These are phyloP conservation scores for Podospora sp. DNA, from an alignment of 495 filamentous ascomycete genomes.

Conservation along the genomic window DNA sequence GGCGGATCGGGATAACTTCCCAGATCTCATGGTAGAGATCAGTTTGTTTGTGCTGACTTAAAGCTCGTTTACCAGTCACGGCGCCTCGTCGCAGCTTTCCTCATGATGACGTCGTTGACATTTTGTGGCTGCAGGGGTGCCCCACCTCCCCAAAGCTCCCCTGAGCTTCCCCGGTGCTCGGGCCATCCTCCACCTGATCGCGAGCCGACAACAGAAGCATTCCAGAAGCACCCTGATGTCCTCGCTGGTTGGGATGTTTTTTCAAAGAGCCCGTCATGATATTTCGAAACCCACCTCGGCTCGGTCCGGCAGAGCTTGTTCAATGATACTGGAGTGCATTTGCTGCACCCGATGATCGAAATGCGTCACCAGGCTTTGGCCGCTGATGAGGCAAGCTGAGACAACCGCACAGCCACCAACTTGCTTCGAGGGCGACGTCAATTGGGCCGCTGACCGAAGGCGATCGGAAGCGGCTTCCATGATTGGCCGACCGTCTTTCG, in stretches of 20 bases:
- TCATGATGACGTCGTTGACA: slow-evolving; percentile 14
- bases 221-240: not conserved
- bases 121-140: slow-evolving; percentile 7
- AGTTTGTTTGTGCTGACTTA: not conserved
- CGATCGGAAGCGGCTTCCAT: not conserved
- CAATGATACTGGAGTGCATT: not conserved
- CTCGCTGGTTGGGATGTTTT: not conserved
- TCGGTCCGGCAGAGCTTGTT: not conserved
- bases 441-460: not conserved
- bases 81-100: not conserved
- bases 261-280: not conserved
- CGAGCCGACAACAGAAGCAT: not conserved
- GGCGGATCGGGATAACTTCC: not conserved
- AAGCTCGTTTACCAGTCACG: not conserved
- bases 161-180: not conserved
- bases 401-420: not conserved
- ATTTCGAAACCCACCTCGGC: not conserved
- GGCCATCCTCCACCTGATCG: not conserved
- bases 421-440: not conserved
- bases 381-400: slow-evolving; percentile 4
- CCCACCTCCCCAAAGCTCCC: not conserved
- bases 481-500: not conserved
- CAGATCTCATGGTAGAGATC: not conserved
- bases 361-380: slow-evolving; percentile 9
- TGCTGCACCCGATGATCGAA: not conserved